Percentiles rank a stretch among this genome's conserved stretches.
Conservation (phyloP, 192 early-diverging fungal genomes). For the Lunasporangiospora selenospora region DNA sequence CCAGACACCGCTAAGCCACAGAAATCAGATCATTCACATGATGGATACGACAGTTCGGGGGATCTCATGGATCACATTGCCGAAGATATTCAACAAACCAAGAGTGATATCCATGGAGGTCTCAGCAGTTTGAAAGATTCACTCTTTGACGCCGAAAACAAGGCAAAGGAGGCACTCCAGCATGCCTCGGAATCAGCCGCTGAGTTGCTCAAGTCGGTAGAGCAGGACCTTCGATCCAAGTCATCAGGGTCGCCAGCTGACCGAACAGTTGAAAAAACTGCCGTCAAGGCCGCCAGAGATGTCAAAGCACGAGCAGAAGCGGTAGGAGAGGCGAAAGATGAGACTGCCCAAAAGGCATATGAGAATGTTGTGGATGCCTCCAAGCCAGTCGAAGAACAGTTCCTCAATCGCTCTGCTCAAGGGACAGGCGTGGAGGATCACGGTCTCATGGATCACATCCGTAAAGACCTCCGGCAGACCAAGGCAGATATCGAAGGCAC, state of each 20-base stretch:
- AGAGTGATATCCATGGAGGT: constrained; percentile 17
- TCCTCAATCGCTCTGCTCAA: too few relatives aligned
- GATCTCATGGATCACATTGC: constrained; percentile 27
- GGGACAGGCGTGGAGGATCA: too few relatives aligned
- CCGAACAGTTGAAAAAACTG: too few relatives aligned
- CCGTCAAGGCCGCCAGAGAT: constrained; percentile 30
- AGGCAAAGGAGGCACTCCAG: not conserved
- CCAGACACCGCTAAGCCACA: too few relatives aligned
- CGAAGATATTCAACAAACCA: constrained; percentile 33
- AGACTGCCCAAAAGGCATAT: constrained; percentile 34
- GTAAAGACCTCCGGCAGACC: constrained; percentile 22
- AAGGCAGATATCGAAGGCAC: constrained; percentile 17
- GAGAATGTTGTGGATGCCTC: constrained; percentile 43
- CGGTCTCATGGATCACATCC: constrained; percentile 31
- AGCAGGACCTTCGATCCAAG: too few relatives aligned
- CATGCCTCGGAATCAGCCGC: not conserved
- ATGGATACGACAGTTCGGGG: constrained; percentile 15
- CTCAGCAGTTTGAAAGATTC: constrained; percentile 15
- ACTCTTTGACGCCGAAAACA: constrained; percentile 23
- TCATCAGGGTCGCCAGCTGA: too few relatives aligned
- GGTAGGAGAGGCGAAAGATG: constrained; percentile 5
- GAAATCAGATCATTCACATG: not conserved
- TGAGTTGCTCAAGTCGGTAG: too few relatives aligned
- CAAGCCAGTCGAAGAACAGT: constrained; percentile 8
- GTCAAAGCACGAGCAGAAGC: constrained; percentile 13